Evolutionary conservation across 352 stramenopile species (phyloP), one percentile per base, ranked within the genome.

Genomic region (Globisporangium heterothallicum): DNA sequence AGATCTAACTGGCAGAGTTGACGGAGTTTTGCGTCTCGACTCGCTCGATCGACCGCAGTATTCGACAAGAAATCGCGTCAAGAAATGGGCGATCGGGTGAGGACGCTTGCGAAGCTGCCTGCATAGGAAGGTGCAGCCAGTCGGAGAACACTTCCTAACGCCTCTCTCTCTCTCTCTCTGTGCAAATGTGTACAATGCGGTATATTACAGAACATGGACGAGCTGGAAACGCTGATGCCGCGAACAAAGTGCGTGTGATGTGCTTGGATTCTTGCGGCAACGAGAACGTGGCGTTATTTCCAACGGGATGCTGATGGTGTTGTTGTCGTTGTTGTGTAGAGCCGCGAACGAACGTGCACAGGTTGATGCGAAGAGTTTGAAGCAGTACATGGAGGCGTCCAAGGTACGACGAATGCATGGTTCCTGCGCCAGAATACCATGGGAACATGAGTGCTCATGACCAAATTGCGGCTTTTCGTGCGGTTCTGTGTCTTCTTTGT

Each of bases 141-240:
- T 14, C 14, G 14, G 14, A 1, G 30, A 4, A 3, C 8, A 40
- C 19, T 21, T 42, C 30, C 46, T 53, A 25, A 53, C 8, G 6
- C 3, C 4, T 34, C 25, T 26, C 19, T 18, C 3, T 49, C 13
- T 49, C 2, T n/a, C 13, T 36, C 12, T 35, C 4, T 30, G 10
- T 29, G 26, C 9, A n/a, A 13, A 29, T 21, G 29, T 34, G 29
- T 34, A 10, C 29, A 18, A 16, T 18, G 2, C 32, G 12, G 32
- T 38, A n/a, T n/a, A n/a, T n/a, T n/a, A n/a, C 36, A 61, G 30
- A 41, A 55, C 4, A 60, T 72, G 48, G 75, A 88, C 55, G 80
- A 88, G 21, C 70, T 91, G 21, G 73, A 79, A 43, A 35, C 56
- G 58, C 64, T 86, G 14, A 91, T 91, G 80, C 80, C 80, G 32